These are phyloP conservation scores for Candida nanaspora DNA, from an alignment of 805 yeast genomes.

Conservation along the genomic window DNA sequence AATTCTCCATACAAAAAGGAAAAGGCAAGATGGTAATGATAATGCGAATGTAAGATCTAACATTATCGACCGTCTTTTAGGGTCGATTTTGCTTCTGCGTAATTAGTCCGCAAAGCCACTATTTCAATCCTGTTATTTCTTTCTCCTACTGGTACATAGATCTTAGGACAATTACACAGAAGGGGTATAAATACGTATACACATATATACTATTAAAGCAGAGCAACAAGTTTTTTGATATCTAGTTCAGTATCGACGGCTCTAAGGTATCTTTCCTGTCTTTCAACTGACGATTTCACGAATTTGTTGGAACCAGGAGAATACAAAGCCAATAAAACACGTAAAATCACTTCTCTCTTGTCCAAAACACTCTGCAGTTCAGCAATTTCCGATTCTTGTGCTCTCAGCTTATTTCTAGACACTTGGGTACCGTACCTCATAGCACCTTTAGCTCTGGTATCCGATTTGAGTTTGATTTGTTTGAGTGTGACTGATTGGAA, in stretches of 20 bases:
- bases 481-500: constrained; percentile 15
- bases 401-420: constrained; percentile 10
- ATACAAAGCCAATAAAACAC: constrained; percentile 51
- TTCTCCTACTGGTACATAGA: too few relatives aligned
- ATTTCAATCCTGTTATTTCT: too few relatives aligned
- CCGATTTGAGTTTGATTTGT: constrained; percentile 12
- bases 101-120: too few relatives aligned
- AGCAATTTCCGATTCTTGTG: constrained; percentile 25
- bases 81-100: too few relatives aligned
- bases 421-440: constrained; percentile 59
- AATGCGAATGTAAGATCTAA: too few relatives aligned
- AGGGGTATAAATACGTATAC: too few relatives aligned
- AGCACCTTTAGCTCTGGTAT: constrained; percentile 41
- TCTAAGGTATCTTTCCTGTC: constrained; percentile 22
- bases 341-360: constrained; percentile 53
- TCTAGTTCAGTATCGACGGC: constrained; percentile 21
- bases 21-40: too few relatives aligned
- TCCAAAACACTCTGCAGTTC: constrained; percentile 34
- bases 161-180: too few relatives aligned
- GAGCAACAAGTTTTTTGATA: neutral
- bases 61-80: too few relatives aligned
- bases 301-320: constrained; percentile 11
- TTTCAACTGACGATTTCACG: constrained; percentile 18
- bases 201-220: too few relatives aligned
- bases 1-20: too few relatives aligned